phyloP scores from a whole-genome alignment of 192 early-diverging fungal species.

The Spinellus fusiger region DNA sequence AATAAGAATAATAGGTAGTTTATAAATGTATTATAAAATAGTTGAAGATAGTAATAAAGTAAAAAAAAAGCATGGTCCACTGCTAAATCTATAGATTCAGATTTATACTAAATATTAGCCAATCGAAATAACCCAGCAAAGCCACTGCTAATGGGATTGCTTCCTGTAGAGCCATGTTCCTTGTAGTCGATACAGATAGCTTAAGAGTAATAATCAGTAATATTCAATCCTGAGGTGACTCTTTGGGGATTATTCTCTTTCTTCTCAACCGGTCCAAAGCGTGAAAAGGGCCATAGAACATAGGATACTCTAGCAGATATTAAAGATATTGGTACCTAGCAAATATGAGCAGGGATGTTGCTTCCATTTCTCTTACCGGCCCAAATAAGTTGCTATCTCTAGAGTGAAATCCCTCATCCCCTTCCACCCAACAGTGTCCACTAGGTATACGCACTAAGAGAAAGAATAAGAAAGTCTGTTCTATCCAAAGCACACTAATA shows the following conservation, averaged over 20 bases:
- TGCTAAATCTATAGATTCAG: too few species aligned
- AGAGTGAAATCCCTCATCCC: slow-evolving; percentile 80
- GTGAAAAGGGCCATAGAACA: slow-evolving; percentile 63
- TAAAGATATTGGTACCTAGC: slow-evolving; percentile 61
- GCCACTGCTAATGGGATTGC: too few species aligned
- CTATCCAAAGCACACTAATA: not conserved
- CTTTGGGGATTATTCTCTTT: slow-evolving; percentile 3
- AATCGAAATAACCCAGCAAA: too few species aligned
- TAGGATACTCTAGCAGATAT: slow-evolving; percentile 51
- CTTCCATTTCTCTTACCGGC: slow-evolving; percentile 39
- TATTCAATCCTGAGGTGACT: not conserved
- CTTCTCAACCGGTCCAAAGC: slow-evolving; percentile 47
- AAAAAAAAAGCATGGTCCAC: too few species aligned
- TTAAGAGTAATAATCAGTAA: too few species aligned
- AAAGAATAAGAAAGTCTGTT: not conserved
- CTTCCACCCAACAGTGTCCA: slow-evolving; percentile 85
- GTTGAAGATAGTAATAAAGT: too few species aligned
- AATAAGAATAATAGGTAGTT: too few species aligned
- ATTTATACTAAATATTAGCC: too few species aligned
- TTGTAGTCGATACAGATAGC: too few species aligned
- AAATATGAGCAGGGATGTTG: not conserved
- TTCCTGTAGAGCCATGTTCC: too few species aligned
- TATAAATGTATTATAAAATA: too few species aligned
- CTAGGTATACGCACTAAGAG: slow-evolving; percentile 54
- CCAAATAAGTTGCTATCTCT: slow-evolving; percentile 78